phyloP scores from a whole-genome alignment of 2,329 filamentous ascomycete species.

The Aplosporella prunicola region DNA sequence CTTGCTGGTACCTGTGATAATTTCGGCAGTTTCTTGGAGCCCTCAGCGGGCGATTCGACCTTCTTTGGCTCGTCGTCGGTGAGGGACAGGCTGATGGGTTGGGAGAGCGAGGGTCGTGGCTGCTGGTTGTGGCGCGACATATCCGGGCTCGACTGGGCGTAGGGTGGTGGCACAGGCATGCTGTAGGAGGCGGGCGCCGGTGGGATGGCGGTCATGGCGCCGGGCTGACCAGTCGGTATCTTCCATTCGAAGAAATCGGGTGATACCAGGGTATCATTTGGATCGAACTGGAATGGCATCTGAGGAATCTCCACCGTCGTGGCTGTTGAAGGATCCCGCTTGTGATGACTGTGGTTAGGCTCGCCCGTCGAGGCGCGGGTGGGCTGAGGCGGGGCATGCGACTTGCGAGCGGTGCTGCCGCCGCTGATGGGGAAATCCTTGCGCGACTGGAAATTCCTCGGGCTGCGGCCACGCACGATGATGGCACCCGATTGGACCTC shows the following conservation, averaged over 20 bases:
- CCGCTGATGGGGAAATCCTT: slow-evolving; percentile 86
- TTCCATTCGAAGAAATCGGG: slow-evolving; percentile 39
- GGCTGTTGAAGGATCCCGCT: slow-evolving; percentile 17
- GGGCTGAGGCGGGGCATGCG: slow-evolving; percentile 26
- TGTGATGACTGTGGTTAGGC: slow-evolving; percentile 18
- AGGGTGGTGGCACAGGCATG: slow-evolving; percentile 28
- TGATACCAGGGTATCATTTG: slow-evolving; percentile 30
- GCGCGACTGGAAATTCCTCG: slow-evolving; percentile 85
- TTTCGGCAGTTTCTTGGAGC: slow-evolving; percentile 22
- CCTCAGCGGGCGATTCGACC: slow-evolving; percentile 25
- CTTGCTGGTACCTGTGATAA: slow-evolving; percentile 25
- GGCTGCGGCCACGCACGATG: slow-evolving; percentile 86
- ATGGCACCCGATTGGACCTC: slow-evolving; percentile 84
- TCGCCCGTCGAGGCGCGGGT: slow-evolving; percentile 29
- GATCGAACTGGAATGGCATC: slow-evolving; percentile 33
- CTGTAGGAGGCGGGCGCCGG: slow-evolving; percentile 28
- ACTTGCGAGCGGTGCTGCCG: slow-evolving; percentile 65
- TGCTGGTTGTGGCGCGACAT: slow-evolving; percentile 17
- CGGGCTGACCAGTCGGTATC: slow-evolving; percentile 23
- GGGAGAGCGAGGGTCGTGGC: slow-evolving; percentile 11
- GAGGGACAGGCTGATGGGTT: slow-evolving; percentile 47
- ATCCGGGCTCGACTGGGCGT: slow-evolving; percentile 46
- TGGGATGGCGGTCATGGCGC: slow-evolving; percentile 36
- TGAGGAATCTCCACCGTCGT: slow-evolving; percentile 26
- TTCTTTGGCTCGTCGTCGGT: slow-evolving; percentile 46